phyloP scores from a whole-genome alignment of 441 rosid species.

The Adansonia madagascariensis region DNA sequence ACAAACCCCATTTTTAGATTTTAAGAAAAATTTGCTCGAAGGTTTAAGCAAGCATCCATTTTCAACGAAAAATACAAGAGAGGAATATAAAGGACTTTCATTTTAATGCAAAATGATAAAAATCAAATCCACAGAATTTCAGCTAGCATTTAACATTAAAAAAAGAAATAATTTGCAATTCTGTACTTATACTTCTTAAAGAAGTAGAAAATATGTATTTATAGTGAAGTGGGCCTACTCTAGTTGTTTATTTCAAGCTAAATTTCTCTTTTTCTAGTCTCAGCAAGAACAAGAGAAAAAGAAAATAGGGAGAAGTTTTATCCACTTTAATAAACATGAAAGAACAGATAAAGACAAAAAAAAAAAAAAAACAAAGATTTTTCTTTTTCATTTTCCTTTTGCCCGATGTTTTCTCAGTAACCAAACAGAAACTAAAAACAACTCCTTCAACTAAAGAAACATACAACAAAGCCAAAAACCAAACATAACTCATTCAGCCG shows the following conservation, averaged over 20 bases:
- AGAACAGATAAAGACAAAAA: neutral
- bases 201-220: neutral
- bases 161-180: neutral
- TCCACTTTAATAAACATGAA: neutral
- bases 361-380: neutral
- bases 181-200: neutral
- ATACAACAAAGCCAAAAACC: neutral
- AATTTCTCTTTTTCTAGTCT: neutral
- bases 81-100: neutral
- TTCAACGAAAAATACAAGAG: neutral
- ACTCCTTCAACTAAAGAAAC: neutral
- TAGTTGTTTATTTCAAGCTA: conserved; percentile 19
- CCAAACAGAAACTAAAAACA: conserved; percentile 34
- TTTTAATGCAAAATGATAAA: neutral
- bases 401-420: conserved; percentile 31
- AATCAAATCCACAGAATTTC: neutral
- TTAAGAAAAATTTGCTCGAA: neutral
- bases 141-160: neutral
- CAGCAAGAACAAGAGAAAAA: neutral
- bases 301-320: too few relatives aligned
- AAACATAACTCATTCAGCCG: conserved; percentile 32
- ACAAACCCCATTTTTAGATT: neutral
- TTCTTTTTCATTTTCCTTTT: neutral
- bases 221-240: conserved; percentile 26
- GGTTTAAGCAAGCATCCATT: neutral